Percentiles rank a stretch among this genome's conserved stretches.
Conservation (phyloP, 345 rosid genomes). For the Eucalyptus cloeziana region DNA sequence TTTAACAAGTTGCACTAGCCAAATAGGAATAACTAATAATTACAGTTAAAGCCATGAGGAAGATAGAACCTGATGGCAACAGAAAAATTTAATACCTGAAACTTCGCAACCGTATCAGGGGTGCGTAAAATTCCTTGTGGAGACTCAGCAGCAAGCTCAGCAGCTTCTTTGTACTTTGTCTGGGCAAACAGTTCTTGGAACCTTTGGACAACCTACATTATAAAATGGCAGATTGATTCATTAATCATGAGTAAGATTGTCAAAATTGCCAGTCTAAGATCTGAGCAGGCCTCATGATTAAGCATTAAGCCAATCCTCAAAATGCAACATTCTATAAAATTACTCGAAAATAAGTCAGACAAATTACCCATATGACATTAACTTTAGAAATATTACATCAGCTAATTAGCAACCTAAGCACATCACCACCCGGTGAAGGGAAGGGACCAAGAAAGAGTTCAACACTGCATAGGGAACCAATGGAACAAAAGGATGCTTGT, state of each 20-base stretch:
- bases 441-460: neutral
- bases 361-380: neutral
- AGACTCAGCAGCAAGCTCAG: constrained; percentile 99
- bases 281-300: neutral
- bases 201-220: constrained; percentile 78
- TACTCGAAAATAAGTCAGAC: neutral
- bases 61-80: neutral
- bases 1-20: neutral
- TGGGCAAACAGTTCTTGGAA: constrained; percentile 97
- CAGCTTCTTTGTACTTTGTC: constrained; percentile 98
- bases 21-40: neutral
- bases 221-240: neutral
- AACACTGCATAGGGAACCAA: neutral
- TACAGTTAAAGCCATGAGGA: neutral
- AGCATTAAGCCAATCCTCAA: neutral
- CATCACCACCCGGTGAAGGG: neutral
- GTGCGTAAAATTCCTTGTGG: constrained; percentile 97
- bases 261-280: neutral
- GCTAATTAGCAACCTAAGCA: neutral
- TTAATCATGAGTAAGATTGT: neutral
- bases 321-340: neutral
- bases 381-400: neutral
- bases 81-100: constrained; percentile 51
- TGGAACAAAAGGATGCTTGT: neutral
- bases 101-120: constrained; percentile 93